These are phyloP conservation scores for Dothistroma septosporum DNA, from an alignment of 2,329 filamentous ascomycete species.

Conservation along the genomic window DNA sequence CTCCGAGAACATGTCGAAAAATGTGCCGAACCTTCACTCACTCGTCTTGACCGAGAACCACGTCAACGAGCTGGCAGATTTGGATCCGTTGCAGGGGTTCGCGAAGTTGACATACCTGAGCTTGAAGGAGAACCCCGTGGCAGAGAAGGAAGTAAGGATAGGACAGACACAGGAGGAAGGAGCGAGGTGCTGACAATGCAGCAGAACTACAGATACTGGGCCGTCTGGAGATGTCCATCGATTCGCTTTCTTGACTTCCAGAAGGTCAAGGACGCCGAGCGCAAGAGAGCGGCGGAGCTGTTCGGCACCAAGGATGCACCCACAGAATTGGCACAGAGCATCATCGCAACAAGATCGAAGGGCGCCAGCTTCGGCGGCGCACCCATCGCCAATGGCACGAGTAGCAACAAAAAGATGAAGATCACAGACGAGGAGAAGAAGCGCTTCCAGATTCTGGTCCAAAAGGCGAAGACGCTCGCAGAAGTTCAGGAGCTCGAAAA, in stretches of 20 bases:
- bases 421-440: constrained; percentile 85
- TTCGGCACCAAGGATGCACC: constrained; percentile 79
- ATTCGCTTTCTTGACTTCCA: constrained; percentile 89
- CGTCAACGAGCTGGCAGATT: constrained; percentile 75
- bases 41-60: constrained; percentile 81
- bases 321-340: constrained; percentile 74
- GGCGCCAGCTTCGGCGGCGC: constrained; percentile 37
- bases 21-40: constrained; percentile 75
- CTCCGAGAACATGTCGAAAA: constrained; percentile 67
- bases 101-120: constrained; percentile 71
- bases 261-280: constrained; percentile 85
- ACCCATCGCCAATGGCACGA: constrained; percentile 39
- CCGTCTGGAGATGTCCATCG: constrained; percentile 78
- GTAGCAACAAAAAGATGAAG: constrained; percentile 38
- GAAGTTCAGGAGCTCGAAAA: constrained; percentile 90
- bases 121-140: constrained; percentile 81
- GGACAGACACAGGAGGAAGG: neutral
- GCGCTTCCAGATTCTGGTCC: constrained; percentile 79
- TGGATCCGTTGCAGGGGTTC: constrained; percentile 73
- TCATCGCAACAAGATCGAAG: constrained; percentile 74
- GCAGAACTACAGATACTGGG: constrained; percentile 87
- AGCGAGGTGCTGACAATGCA: neutral
- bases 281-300: constrained; percentile 68
- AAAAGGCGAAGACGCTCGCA: constrained; percentile 79
- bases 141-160: constrained; percentile 78